Base-by-base conservation (phyloP, 148 eudicot species). In the Amaranthus palmeri region DNA sequence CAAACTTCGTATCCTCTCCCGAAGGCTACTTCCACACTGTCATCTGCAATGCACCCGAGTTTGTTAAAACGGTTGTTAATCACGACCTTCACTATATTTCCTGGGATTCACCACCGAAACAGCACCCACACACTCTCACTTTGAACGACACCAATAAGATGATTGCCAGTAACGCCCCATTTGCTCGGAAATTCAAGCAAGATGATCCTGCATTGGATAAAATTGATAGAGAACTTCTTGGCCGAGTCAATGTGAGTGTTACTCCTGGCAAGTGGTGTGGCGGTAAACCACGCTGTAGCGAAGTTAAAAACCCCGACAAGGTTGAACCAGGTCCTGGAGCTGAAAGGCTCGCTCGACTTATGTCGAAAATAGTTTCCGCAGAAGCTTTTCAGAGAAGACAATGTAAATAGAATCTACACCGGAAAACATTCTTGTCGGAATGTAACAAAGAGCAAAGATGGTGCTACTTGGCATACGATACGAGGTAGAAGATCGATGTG, bases 1-100 rank as follows among this genome's bases (percentile, higher is more conserved):
- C 99, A 45, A 96, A 96, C 74, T 92, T 96, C 59, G 77, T 90
- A 15, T 96, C 99, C 18, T 89, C 99, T 15, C 99, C 99, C 0
- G 99, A 96, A 81, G 85, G 86, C 81, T 96, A 96, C 72, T 96
- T 96, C 69, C 99, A 96, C 57, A 96, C 97, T 3, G 96, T 92
- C 65, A 79, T 90, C 46, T 96, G 99, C 84, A 96, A 96, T 47
- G 83, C 65, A 10, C 96, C 96, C 0, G 86, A 90, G 69, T 96
- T 86, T 65, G 72, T 76, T 41, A 68, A 79, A 60, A 89, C 97
- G 0, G 91, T 78, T 1, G 80, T 85, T 36, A 96, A 96, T 80
- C 93, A 92, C 11, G 99, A 96, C 71, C 85, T 96, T 83, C 99
- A 96, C 74, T 96, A 81, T 74, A 96, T 96, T 8, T 74, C 99